phyloP scores from a whole-genome alignment of 1,139 yeast species.

The Blastobotrys elegans region DNA sequence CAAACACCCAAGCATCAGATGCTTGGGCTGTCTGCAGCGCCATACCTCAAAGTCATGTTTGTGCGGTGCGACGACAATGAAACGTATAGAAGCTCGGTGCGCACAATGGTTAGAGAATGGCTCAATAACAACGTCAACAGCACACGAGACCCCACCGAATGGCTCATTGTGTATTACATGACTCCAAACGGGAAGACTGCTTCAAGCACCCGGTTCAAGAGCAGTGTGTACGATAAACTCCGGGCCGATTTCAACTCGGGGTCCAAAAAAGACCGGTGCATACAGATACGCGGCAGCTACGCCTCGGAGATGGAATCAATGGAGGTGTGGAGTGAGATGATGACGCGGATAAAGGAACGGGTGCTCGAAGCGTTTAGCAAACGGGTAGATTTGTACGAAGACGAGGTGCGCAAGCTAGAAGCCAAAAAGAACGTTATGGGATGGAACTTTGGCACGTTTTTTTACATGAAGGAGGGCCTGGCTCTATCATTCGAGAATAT shows the following conservation, averaged over 20 bases:
- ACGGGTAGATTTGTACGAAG: slow-evolving; percentile 42
- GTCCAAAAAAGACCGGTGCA: slow-evolving; percentile 34
- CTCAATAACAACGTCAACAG: slow-evolving; percentile 44
- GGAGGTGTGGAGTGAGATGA: slow-evolving; percentile 49
- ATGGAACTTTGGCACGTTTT: slow-evolving; percentile 43
- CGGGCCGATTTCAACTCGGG: slow-evolving; percentile 55
- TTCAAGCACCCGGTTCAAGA: slow-evolving; percentile 40
- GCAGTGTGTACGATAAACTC: slow-evolving; percentile 60
- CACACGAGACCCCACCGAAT: slow-evolving; percentile 49
- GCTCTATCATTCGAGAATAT: slow-evolving; percentile 47
- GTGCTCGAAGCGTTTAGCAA: slow-evolving; percentile 53
- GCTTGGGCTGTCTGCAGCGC: slow-evolving; percentile 42
- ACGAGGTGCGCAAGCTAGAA: slow-evolving; percentile 36
- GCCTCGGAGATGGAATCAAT: slow-evolving; percentile 36
- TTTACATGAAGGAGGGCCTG: slow-evolving; percentile 43
- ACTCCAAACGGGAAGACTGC: slow-evolving; percentile 38
- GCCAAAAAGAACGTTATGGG: slow-evolving; percentile 35
- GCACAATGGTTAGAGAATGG: slow-evolving; percentile 86
- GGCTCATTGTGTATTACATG: slow-evolving; percentile 57
- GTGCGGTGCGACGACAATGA: slow-evolving; percentile 64
- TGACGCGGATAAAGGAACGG: slow-evolving; percentile 46
- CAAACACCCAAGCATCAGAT: slow-evolving; percentile 37
- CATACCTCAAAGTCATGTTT: slow-evolving; percentile 64
- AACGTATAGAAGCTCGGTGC: slow-evolving; percentile 67
- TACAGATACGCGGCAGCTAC: slow-evolving; percentile 36